Conservation (phyloP, 1,139 yeast species). For the Pichia cactophila region DNA sequence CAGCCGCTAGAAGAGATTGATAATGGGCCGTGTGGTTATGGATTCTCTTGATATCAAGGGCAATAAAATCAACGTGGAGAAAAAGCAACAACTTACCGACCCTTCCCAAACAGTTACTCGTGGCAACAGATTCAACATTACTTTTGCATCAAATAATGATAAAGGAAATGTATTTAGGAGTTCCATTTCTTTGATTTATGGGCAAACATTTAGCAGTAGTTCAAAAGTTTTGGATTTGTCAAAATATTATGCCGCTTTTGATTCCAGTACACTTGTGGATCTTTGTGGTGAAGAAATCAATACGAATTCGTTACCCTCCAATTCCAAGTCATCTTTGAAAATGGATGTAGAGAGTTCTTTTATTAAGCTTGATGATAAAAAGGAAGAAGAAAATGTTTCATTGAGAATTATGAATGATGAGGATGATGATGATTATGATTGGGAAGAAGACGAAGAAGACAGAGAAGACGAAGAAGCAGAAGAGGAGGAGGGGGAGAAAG, state of each 20-base stretch:
- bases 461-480: background rate
- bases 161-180: conserved; percentile 4
- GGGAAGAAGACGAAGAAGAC: background rate
- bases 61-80: background rate
- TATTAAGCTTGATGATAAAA: background rate
- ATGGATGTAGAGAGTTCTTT: too few species aligned
- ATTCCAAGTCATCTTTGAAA: background rate
- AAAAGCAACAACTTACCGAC: background rate
- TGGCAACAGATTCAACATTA: background rate
- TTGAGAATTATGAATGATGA: background rate
- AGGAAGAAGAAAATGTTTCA: background rate
- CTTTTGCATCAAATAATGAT: background rate
- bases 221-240: background rate
- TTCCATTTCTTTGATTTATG: conserved; percentile 10
- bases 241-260: background rate
- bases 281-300: background rate
- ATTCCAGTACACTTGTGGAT: background rate
- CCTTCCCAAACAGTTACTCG: background rate
- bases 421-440: conserved; percentile 2
- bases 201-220: background rate
- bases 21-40: background rate
- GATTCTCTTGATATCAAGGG: background rate
- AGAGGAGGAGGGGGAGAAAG: background rate
- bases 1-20: background rate
- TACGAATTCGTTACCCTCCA: background rate